Evolutionary conservation across 164 flowering plant species (phyloP).

Genomic region (Chloranthus sessilifolius): DNA sequence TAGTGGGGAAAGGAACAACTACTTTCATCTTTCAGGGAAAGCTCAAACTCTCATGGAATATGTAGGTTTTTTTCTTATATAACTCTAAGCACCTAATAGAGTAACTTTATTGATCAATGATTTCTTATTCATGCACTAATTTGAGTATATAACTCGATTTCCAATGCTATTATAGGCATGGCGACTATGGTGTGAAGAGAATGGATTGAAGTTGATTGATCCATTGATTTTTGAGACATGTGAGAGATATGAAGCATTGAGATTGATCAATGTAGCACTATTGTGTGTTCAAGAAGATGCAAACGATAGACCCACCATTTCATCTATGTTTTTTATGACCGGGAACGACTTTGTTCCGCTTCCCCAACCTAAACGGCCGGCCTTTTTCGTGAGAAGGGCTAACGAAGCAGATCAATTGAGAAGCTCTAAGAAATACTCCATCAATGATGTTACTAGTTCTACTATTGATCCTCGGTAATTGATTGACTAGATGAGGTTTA

Average conservation of each 20-base stretch:
- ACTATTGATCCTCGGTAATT: too few species aligned
- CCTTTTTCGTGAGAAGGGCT: conserved; percentile 17
- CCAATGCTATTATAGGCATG: not conserved
- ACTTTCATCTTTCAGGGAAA: too few species aligned
- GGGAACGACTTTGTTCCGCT: conserved; percentile 23
- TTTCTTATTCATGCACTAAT: not conserved
- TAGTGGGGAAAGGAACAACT: too few species aligned
- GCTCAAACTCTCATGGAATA: too few species aligned
- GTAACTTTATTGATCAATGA: not conserved
- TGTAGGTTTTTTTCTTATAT: not conserved
- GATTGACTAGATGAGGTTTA: too few species aligned
- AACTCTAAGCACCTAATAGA: not conserved
- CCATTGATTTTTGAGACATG: not conserved
- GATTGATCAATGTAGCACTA: conserved; percentile 2
- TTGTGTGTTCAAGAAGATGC: conserved; percentile 10
- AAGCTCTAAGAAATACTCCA: too few species aligned
- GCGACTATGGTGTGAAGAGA: conserved; percentile 4
- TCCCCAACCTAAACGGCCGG: conserved; percentile 25
- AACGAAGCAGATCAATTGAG: too few species aligned
- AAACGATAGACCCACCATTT: conserved; percentile 5
- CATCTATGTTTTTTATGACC: not conserved
- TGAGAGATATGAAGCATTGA: not conserved
- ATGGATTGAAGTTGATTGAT: not conserved
- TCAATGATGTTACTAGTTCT: too few species aligned
- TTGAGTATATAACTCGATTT: not conserved